Conservation (phyloP, 2,329 filamentous ascomycete species). For the Emericellopsis cladophorae region DNA sequence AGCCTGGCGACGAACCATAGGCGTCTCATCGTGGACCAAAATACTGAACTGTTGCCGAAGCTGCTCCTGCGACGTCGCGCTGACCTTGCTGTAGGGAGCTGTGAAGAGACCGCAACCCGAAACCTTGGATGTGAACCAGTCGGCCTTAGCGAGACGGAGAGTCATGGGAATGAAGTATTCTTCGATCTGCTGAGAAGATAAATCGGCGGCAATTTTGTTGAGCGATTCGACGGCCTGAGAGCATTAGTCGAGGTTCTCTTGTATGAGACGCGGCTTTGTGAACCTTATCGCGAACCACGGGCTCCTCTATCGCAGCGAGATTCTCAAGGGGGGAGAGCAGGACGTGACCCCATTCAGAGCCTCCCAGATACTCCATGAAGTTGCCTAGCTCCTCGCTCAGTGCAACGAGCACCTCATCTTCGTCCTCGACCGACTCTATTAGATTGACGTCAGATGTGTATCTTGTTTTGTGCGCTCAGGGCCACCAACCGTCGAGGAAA, state of each 20-base stretch:
- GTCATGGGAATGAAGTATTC: slow-evolving; percentile 95
- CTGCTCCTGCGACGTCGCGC: slow-evolving; percentile 75
- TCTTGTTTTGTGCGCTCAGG: neutral
- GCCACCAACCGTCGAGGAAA: slow-evolving; percentile 82
- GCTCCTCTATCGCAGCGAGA: slow-evolving; percentile 95
- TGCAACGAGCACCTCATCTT: slow-evolving; percentile 95
- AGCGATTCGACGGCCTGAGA: slow-evolving; percentile 88
- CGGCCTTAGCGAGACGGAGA: slow-evolving; percentile 91
- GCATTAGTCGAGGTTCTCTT: neutral
- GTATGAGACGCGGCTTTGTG: no score
- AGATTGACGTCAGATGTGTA: slow-evolving; percentile 4
- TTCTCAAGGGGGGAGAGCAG: slow-evolving; percentile 96
- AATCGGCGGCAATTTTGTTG: slow-evolving; percentile 95
- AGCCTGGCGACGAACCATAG: slow-evolving; percentile 95
- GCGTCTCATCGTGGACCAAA: slow-evolving; percentile 95
- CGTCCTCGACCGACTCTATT: slow-evolving; percentile 94
- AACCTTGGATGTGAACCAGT: slow-evolving; percentile 99
- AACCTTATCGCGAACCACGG: slow-evolving; percentile 95
- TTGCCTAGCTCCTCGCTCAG: slow-evolving; percentile 91
- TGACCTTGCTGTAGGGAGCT: slow-evolving; percentile 83
- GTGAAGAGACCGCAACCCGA: slow-evolving; percentile 94
- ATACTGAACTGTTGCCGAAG: slow-evolving; percentile 85
- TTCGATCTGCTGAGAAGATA: slow-evolving; percentile 87
- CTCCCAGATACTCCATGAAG: slow-evolving; percentile 97
- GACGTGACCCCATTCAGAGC: slow-evolving; percentile 86